Evolutionary conservation across 2,329 filamentous ascomycete species (phyloP), one percentile per base, ranked within the genome.

Genomic region (Aspergillus latus): DNA sequence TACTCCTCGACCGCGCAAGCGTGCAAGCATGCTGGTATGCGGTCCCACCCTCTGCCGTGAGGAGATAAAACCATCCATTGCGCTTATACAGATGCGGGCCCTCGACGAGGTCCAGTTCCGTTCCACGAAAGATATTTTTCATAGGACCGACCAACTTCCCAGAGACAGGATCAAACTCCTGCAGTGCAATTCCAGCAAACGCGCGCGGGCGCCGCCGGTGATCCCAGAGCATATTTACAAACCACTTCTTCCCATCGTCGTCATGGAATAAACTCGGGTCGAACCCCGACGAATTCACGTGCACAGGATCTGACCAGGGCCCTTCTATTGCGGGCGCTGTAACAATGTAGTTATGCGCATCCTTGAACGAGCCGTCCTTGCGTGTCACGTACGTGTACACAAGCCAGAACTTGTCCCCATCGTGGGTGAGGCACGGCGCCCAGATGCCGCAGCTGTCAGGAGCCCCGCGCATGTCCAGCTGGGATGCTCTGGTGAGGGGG

Each of bases 311-410:
- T 0, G 75, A 75, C 81, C 82, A 84, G 0, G 78, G 55, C 40
- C 63, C 62, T 52, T 56, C 37, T 9, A 66, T 63, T 4, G 56
- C 62, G 0, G 78, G 72, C 1, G 82, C 78, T 32, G 66, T 80
- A 52, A 87, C 80, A 26, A 56, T 87, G 61, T 81, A 84, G 1
- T 82, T 78, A 36, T 62, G 86, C 84, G 67, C 84, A 86, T 57
- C 54, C 15, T 57, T 57, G 77, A 85, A 87, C 2, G 80, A 82
- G 10, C 84, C 85, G 62, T 87, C 85, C 66, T 87, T 87, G 60
- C 84, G 82, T 72, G 86, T 87, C 13, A 77, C 72, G 9, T 75
- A 65, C 0, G 76, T 77, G 3, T 74, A 74, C 15, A 81, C 73
- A 56, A 54, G 32, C 46, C 78, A 81, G 52, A 82, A 80, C 1